phyloP scores from a whole-genome alignment of 1,284 basidiomycete genomes.

The Leucoagaricus sp. region DNA sequence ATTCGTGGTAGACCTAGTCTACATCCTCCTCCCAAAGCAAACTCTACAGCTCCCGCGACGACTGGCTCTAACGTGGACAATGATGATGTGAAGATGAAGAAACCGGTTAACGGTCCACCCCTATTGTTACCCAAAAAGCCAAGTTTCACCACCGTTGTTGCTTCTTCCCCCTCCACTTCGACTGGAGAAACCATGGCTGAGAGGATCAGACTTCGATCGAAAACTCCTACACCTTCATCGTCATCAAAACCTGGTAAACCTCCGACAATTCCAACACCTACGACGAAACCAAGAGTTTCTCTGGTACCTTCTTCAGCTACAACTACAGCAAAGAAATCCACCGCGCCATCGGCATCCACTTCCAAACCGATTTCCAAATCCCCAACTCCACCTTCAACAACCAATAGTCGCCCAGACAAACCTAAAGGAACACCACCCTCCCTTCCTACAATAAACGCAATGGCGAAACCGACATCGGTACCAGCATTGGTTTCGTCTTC shows the following conservation, averaged over 20 bases:
- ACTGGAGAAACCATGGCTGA: not conserved
- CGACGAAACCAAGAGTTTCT: not conserved
- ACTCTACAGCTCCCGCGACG: too few relatives aligned
- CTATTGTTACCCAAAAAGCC: not conserved
- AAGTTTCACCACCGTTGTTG: too few relatives aligned
- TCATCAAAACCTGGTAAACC: not conserved
- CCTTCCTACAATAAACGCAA: constrained; percentile 17
- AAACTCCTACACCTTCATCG: not conserved
- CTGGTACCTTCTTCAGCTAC: not conserved
- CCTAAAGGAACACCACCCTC: not conserved
- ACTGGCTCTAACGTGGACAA: not conserved
- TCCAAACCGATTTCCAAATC: not conserved
- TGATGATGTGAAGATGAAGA: not conserved
- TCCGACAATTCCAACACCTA: not conserved
- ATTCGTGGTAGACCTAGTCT: not conserved
- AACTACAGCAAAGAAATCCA: not conserved
- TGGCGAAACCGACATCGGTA: constrained; percentile 57
- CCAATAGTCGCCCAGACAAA: not conserved
- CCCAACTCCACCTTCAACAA: not conserved
- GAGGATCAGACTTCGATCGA: not conserved
- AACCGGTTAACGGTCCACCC: not conserved
- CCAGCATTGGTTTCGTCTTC: constrained; percentile 70
- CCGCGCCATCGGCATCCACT: not conserved
- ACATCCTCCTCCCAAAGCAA: too few relatives aligned
- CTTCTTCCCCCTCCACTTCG: not conserved